Percentiles rank a stretch among this genome's conserved stretches.
Evolutionary conservation across 75 land plant genomes (phyloP).

Genomic region (Ceratopteris richardii): DNA sequence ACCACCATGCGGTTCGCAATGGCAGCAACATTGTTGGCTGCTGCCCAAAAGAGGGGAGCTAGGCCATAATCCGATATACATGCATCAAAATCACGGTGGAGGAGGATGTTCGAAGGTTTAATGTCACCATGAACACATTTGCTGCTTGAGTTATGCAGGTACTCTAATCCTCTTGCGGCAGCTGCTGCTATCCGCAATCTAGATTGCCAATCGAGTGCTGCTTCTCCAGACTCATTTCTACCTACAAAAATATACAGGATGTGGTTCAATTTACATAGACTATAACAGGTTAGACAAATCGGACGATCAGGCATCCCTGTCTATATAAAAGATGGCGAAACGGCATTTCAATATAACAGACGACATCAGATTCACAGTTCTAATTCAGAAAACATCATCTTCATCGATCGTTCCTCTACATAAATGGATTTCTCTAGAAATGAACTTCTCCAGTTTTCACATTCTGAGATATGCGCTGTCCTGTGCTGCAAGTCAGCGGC

Average conservation of each 20-base stretch:
- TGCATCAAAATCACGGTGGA: slow-evolving; percentile 39
- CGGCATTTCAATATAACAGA: no score
- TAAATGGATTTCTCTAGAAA: no score
- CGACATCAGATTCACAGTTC: background rate
- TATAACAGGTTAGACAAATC: no score
- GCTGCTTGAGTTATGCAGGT: slow-evolving; percentile 31
- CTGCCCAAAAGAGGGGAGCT: slow-evolving; percentile 26
- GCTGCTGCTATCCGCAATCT: slow-evolving; percentile 29
- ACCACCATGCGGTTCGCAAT: no score
- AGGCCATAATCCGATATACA: slow-evolving; percentile 62
- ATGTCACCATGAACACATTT: slow-evolving; percentile 41
- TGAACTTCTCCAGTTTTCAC: no score
- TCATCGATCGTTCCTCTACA: no score
- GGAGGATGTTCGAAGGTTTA: slow-evolving; percentile 44
- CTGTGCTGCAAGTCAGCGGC: no score
- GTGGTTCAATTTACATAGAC: no score
- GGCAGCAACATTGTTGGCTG: no score
- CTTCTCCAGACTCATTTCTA: slow-evolving; percentile 36
- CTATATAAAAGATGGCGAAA: no score
- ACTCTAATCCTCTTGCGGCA: slow-evolving; percentile 42
- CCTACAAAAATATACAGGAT: slow-evolving; percentile 35
- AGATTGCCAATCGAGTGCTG: slow-evolving; percentile 28
- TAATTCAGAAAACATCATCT: background rate
- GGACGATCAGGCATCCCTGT: background rate
- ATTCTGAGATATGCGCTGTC: no score